A percentile compares a stretch with the other conserved stretches of the same genome.
Conservation (phyloP, 2,329 filamentous ascomycete genomes). For the Gaeumannomyces tritici region DNA sequence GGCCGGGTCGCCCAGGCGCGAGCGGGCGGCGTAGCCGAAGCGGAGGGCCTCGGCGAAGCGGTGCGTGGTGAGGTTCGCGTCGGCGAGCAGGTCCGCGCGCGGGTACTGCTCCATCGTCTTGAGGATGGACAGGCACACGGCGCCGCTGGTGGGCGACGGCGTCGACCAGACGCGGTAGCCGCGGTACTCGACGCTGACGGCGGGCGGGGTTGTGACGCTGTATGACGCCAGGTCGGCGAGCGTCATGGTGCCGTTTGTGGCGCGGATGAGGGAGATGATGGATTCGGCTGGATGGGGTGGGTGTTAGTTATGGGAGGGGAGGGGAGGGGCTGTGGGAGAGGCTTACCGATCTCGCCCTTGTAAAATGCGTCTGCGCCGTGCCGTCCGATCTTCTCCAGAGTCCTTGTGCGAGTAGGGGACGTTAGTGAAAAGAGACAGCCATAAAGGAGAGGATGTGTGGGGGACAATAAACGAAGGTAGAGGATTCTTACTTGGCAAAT, state of each 20-base stretch:
- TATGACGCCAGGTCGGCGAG: conserved; percentile 69
- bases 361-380: conserved; percentile 41
- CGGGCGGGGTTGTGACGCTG: conserved; percentile 48
- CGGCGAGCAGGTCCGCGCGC: conserved; percentile 35
- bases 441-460: not conserved
- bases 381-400: conserved; percentile 67
- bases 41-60: conserved; percentile 80
- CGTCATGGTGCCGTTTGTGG: conserved; percentile 75
- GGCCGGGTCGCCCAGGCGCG: conserved; percentile 72
- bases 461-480: no score
- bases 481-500: conserved; percentile 48
- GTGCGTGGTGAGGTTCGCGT: conserved; percentile 64
- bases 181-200: conserved; percentile 56
- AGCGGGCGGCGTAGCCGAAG: conserved; percentile 74
- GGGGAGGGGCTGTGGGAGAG: not conserved
- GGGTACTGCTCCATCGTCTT: conserved; percentile 76
- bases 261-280: conserved; percentile 60
- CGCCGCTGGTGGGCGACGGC: conserved; percentile 69
- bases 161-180: conserved; percentile 61
- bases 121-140: conserved; percentile 63
- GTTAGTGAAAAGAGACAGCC: not conserved
- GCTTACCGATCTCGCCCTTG: conserved; percentile 24
- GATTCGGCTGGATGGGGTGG: conserved; percentile 47
- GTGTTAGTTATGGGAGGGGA: conserved; percentile 5
- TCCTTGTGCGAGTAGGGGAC: conserved; percentile 22